phyloP scores from a whole-genome alignment of 345 rosid species.

The Anacardium occidentale region DNA sequence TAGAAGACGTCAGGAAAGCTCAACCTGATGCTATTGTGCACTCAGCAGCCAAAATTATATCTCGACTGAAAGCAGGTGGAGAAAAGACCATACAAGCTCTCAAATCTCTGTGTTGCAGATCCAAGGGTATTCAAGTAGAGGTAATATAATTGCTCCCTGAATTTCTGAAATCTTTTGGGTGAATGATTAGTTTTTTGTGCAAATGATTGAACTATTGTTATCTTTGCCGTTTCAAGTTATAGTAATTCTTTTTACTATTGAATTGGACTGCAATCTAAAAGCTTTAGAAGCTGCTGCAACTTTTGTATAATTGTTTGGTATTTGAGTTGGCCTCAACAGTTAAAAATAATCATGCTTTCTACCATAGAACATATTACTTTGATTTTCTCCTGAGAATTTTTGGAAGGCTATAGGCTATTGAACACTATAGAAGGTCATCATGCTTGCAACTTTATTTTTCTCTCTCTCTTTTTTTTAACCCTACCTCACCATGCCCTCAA shows the following conservation, averaged over 20 bases:
- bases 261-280: no score
- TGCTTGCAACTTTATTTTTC: not conserved
- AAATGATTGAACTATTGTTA: not conserved
- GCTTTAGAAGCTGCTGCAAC: no score
- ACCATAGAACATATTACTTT: not conserved
- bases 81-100: conserved; percentile 65
- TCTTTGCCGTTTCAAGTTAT: not conserved
- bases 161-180: conserved; percentile 12
- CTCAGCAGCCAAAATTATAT: conserved; percentile 60
- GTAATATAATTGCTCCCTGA: conserved; percentile 37
- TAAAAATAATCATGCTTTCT: not conserved
- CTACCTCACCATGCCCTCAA: no score
- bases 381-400: no score
- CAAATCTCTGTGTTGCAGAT: conserved; percentile 75
- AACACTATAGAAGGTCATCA: not conserved
- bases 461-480: no score
- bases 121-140: conserved; percentile 84
- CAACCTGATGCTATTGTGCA: conserved; percentile 81
- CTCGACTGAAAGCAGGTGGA: conserved; percentile 66
- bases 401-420: not conserved
- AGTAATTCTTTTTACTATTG: no score
- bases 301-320: no score
- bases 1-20: conserved; percentile 74
- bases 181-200: not conserved
- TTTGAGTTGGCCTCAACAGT: not conserved